Conservation (phyloP, 1,139 yeast species). For the Pichiaceae sp. region DNA sequence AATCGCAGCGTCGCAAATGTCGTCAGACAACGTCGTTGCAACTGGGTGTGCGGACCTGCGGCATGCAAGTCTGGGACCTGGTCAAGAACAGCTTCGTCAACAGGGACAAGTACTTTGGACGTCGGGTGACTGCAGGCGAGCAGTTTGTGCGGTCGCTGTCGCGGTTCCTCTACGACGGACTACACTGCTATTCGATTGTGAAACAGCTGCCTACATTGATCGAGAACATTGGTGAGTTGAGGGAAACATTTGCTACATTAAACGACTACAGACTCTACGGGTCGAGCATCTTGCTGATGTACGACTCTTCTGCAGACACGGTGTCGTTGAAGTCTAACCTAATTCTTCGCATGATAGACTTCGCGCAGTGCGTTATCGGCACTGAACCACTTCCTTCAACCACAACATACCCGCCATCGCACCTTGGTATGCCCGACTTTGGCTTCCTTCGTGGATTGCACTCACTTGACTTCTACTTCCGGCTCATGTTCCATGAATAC, state of each 20-base stretch:
- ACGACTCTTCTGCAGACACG: slow-evolving; percentile 42
- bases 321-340: slow-evolving; percentile 17
- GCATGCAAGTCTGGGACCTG: slow-evolving; percentile 79
- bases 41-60: slow-evolving; percentile 91
- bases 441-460: slow-evolving; percentile 82
- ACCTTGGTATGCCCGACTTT: slow-evolving; percentile 54
- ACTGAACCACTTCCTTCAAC: slow-evolving; percentile 36
- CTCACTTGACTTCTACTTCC: slow-evolving; percentile 58
- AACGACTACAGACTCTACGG: slow-evolving; percentile 90
- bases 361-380: slow-evolving; percentile 88
- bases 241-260: slow-evolving; percentile 43
- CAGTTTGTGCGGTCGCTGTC: slow-evolving; percentile 70
- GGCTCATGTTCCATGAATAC: slow-evolving; percentile 41
- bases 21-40: slow-evolving; percentile 67
- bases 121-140: slow-evolving; percentile 63
- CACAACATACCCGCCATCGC: slow-evolving; percentile 59
- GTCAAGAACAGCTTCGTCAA: slow-evolving; percentile 41
- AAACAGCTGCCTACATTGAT: slow-evolving; percentile 63
- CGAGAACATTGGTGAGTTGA: slow-evolving; percentile 49
- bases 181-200: slow-evolving; percentile 46
- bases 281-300: slow-evolving; percentile 78
- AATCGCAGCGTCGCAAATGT: slow-evolving; percentile 80
- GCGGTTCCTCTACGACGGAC: slow-evolving; percentile 75
- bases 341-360: slow-evolving; percentile 78
- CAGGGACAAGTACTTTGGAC: slow-evolving; percentile 88